A percentile compares a stretch with the other conserved stretches of the same genome.
Conservation (phyloP, 1,284 basidiomycete genomes). For the Cutaneotrichosporon dermatis region DNA sequence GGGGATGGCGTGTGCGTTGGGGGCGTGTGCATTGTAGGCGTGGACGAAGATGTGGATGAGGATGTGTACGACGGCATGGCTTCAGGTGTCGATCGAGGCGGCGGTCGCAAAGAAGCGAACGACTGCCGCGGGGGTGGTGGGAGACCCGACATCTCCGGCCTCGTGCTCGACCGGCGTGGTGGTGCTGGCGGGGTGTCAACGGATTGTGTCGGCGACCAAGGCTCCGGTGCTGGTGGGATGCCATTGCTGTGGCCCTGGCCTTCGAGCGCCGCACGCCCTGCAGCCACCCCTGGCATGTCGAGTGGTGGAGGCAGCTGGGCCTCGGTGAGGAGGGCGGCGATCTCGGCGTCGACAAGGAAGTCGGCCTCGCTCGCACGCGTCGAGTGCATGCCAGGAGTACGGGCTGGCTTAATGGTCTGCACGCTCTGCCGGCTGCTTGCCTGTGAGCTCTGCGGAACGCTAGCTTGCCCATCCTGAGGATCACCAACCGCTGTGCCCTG, state of each 20-base stretch:
- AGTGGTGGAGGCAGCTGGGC: not conserved
- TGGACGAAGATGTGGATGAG: no score
- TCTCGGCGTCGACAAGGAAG: slow-evolving; percentile 4
- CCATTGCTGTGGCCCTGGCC: not conserved
- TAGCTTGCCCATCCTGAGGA: no score
- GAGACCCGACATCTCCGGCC: not conserved
- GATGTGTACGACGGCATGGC: no score
- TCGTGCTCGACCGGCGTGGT: not conserved
- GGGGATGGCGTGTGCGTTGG: no score
- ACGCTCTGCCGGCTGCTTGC: not conserved
- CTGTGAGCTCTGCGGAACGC: not conserved
- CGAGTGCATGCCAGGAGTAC: not conserved
- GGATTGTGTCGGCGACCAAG: no score
- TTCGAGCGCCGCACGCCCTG: not conserved
- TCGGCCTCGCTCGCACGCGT: slow-evolving; percentile 4
- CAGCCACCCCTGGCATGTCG: not conserved
- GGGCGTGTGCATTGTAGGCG: no score
- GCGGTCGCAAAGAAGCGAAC: not conserved
- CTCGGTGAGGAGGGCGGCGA: not conserved
- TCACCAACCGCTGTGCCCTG: no score
- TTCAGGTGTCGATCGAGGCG: not conserved
- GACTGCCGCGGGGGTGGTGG: not conserved
- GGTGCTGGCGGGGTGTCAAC: no score
- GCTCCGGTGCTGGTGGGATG: not conserved
- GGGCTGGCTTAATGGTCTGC: not conserved